Conservation (phyloP, 2,329 filamentous ascomycete species). For the Ambrosiella cleistominuta region DNA sequence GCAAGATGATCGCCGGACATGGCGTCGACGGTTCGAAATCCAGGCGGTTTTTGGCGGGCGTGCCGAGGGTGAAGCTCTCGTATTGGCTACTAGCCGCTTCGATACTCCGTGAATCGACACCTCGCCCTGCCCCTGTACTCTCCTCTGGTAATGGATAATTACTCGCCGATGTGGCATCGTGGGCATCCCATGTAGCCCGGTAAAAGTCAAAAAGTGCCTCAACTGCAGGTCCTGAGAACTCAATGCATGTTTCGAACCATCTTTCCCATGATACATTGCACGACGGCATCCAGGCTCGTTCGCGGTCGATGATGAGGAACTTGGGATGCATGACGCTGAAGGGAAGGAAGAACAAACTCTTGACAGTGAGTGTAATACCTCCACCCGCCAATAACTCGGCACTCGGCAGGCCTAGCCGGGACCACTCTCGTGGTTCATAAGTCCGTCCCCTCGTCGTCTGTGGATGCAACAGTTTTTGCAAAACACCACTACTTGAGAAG, state of each 20-base stretch:
- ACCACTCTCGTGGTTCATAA: constrained; percentile 45
- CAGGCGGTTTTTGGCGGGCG: constrained; percentile 27
- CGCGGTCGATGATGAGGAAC: constrained; percentile 56
- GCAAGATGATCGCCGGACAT: constrained; percentile 48
- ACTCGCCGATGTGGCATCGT: not conserved
- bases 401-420: constrained; percentile 45
- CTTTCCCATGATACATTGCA: constrained; percentile 76
- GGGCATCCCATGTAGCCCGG: constrained; percentile 41
- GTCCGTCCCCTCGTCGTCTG: constrained; percentile 41
- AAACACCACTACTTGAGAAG: constrained; percentile 54
- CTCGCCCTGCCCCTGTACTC: not conserved
- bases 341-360: constrained; percentile 62
- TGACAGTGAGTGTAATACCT: constrained; percentile 51
- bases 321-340: constrained; percentile 83
- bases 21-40: constrained; percentile 53
- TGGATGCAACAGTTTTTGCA: constrained; percentile 61
- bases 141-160: not conserved
- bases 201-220: constrained; percentile 49
- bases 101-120: not conserved
- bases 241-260: constrained; percentile 70
- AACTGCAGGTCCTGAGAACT: constrained; percentile 45
- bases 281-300: constrained; percentile 51
- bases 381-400: constrained; percentile 31
- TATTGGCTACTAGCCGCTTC: not conserved
- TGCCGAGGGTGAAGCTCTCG: constrained; percentile 9